Percentiles rank a stretch among this genome's conserved stretches.
Conservation (phyloP, 2,329 filamentous ascomycete species). For the Curvularia lunata region DNA sequence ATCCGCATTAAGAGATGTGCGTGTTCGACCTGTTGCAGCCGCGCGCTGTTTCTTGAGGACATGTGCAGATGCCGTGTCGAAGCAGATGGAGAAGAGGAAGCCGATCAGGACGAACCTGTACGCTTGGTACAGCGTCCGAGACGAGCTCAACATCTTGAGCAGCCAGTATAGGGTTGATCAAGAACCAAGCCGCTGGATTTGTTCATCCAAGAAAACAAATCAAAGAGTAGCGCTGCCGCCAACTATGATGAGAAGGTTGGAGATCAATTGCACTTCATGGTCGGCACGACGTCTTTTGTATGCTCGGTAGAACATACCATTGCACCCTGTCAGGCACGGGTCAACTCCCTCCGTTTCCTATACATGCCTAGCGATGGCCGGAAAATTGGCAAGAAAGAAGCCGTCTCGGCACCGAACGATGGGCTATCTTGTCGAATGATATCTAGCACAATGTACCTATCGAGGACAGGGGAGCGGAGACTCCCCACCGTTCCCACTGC, state of each 20-base stretch:
- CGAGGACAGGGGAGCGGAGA: constrained; percentile 18
- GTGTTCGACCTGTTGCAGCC: constrained; percentile 27
- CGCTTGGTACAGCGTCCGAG: constrained; percentile 10
- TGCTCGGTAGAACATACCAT: background rate
- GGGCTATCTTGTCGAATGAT: constrained; percentile 8
- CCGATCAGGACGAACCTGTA: constrained; percentile 18
- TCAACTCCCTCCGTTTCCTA: constrained; percentile 10
- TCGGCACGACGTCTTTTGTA: constrained; percentile 11
- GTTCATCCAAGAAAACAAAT: constrained; percentile 15
- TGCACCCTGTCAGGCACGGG: background rate
- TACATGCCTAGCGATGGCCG: constrained; percentile 9
- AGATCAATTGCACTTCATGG: background rate
- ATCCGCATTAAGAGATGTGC: constrained; percentile 45
- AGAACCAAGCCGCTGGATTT: background rate
- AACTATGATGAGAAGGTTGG: constrained; percentile 2
- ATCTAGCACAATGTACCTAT: constrained; percentile 4
- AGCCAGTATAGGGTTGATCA: background rate
- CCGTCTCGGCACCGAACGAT: constrained; percentile 17
- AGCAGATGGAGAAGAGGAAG: constrained; percentile 15
- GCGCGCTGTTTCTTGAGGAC: constrained; percentile 10
- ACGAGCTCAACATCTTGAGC: constrained; percentile 5
- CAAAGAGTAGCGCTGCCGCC: background rate
- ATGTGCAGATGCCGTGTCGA: constrained; percentile 15
- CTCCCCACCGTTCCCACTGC: constrained; percentile 20
- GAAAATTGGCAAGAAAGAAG: constrained; percentile 13